Percentiles rank a stretch among this genome's conserved stretches.
phyloP scores from a whole-genome alignment of 768 basidiomycete species.

The Pulveroboletus sp. region DNA sequence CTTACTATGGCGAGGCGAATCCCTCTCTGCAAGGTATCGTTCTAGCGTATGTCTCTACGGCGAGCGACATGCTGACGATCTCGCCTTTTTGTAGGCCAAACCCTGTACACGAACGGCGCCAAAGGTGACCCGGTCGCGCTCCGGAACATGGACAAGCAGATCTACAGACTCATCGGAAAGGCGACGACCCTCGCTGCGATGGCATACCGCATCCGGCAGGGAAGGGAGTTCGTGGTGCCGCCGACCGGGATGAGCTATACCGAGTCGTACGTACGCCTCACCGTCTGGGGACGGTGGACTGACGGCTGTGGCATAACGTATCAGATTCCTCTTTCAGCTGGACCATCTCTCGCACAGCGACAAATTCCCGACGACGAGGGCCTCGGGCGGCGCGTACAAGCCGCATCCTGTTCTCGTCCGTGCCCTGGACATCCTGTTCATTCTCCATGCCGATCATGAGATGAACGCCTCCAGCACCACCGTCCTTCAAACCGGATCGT shows the following conservation, averaged over 20 bases:
- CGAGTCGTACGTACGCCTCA: conserved; percentile 52
- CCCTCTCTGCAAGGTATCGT: conserved; percentile 72
- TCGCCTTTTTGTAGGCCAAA: conserved; percentile 52
- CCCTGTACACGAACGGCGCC: conserved; percentile 67
- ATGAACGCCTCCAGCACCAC: conserved; percentile 84
- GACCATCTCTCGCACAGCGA: conserved; percentile 56
- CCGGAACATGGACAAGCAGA: conserved; percentile 86
- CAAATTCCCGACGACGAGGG: conserved; percentile 15
- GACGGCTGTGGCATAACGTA: not conserved
- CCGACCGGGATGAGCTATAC: conserved; percentile 81
- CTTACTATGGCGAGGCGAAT: conserved; percentile 85
- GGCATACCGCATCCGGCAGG: conserved; percentile 91
- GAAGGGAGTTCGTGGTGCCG: conserved; percentile 81
- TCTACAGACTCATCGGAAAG: conserved; percentile 84
- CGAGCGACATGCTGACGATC: conserved; percentile 2
- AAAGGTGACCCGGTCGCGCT: conserved; percentile 63
- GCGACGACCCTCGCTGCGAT: conserved; percentile 89
- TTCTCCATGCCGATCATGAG: conserved; percentile 89
- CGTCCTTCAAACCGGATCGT: conserved; percentile 83
- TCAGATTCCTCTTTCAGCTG: conserved; percentile 86
- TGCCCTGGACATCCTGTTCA: conserved; percentile 83
- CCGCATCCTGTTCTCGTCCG: conserved; percentile 85
- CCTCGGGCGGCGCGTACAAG: conserved; percentile 55
- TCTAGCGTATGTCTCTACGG: not conserved
- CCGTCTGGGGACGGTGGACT: not conserved